Conservation (phyloP, 768 basidiomycete species). For the Boletus pseudopeckii region DNA sequence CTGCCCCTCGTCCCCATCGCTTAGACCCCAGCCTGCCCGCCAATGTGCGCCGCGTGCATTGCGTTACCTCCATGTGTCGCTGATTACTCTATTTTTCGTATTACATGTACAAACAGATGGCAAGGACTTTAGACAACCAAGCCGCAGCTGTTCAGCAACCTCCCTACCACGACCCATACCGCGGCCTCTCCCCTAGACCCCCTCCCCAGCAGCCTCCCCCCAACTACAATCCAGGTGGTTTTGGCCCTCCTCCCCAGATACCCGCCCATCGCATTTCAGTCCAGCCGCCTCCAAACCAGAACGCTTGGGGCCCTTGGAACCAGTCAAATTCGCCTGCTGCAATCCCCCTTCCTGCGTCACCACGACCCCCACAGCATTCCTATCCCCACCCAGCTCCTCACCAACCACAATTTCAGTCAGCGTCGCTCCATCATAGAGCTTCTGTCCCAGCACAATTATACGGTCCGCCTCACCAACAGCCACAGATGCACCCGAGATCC, state of each 20-base stretch:
- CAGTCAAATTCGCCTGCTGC: conserved; percentile 8
- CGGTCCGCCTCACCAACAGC: conserved; percentile 25
- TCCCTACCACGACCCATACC: conserved; percentile 22
- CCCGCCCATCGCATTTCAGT: conserved; percentile 16
- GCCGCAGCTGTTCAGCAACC: conserved; percentile 23
- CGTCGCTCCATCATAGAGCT: conserved; percentile 23
- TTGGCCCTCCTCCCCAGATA: conserved; percentile 7
- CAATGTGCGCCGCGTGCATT: conserved; percentile 46
- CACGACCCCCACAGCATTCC: conserved; percentile 18
- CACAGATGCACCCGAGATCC: conserved; percentile 19
- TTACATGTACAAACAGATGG: conserved; percentile 51
- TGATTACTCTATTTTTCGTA: conserved; percentile 20
- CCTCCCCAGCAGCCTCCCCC: conserved; percentile 18
- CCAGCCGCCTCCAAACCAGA: conserved; percentile 26
- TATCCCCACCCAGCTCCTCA: conserved; percentile 14
- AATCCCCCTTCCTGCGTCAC: conserved; percentile 21
- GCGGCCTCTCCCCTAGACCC: conserved; percentile 22
- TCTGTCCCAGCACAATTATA: conserved; percentile 19
- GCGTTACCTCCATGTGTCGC: conserved; percentile 10
- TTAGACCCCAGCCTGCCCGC: conserved; percentile 57
- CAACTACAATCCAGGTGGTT: conserved; percentile 17
- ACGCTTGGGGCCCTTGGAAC: conserved; percentile 18
- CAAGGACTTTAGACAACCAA: conserved; percentile 56
- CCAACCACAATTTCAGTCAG: conserved; percentile 21
- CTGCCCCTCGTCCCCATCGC: conserved; percentile 65